A percentile compares a stretch with the other conserved stretches of the same genome.
Conservation (phyloP, 1,284 basidiomycete genomes). For the Athelia sp. region DNA sequence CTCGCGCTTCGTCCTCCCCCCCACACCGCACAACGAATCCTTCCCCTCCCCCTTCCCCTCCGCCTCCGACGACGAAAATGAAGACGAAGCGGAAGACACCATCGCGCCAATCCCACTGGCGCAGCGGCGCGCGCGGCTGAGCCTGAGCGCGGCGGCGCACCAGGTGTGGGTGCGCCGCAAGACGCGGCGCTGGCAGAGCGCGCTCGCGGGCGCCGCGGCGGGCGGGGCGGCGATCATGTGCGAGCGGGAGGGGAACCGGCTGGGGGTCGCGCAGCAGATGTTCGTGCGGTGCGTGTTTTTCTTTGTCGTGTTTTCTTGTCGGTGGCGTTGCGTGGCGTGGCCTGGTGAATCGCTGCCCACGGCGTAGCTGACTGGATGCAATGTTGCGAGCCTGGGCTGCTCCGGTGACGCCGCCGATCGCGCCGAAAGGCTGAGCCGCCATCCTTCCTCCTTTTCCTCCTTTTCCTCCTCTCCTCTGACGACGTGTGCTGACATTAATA, state of each 20-base stretch:
- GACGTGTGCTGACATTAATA: not conserved
- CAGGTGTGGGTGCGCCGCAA: slow-evolving; percentile 58
- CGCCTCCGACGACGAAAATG: slow-evolving; percentile 21
- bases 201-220: slow-evolving; percentile 80
- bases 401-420: no score
- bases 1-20: slow-evolving; percentile 15
- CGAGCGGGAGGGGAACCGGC: slow-evolving; percentile 68
- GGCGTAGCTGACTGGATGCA: no score
- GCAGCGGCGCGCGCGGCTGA: slow-evolving; percentile 45
- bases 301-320: no score
- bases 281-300: slow-evolving; percentile 79
- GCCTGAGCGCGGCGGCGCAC: slow-evolving; percentile 58
- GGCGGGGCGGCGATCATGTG: slow-evolving; percentile 81
- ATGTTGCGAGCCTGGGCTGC: no score
- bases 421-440: no score
- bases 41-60: slow-evolving; percentile 14
- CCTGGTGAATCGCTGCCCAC: no score
- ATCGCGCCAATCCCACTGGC: slow-evolving; percentile 3
- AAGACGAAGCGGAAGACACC: slow-evolving; percentile 3
- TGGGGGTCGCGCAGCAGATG: slow-evolving; percentile 85
- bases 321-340: no score
- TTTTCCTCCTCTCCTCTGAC: no score
- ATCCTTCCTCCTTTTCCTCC: no score
- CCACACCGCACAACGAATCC: slow-evolving; percentile 4
- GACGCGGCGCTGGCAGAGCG: slow-evolving; percentile 82